Base-by-base conservation (phyloP, 2,329 filamentous ascomycete genomes). In the Raffaelea ambrosiae region DNA sequence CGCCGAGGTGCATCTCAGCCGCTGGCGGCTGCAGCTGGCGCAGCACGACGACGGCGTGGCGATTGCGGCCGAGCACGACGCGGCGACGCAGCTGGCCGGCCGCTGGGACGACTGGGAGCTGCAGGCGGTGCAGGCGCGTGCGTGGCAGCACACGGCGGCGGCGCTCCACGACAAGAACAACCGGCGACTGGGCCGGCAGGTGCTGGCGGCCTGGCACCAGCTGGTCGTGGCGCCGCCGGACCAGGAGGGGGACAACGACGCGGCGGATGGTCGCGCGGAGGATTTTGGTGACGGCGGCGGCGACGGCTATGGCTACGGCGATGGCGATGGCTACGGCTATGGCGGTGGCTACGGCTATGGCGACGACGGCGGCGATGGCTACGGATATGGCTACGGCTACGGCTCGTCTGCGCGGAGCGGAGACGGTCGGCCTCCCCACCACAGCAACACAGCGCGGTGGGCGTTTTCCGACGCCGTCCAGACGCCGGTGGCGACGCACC, bases 101-200 rank as follows among this genome's bases (percentile, higher is more conserved):
- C 39, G 46, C 22, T 53, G 51, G 46, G 50, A 51, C 41, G 51
- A 48, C 45, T 58, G 56, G 56, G 55, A 58, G 43, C 51, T 58
- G 41, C 50, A 56, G 46, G 51, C 53, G 22, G 53, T 58, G n/a
- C 55, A 57, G 51, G 48, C 49, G 2, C 47, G 50, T 19, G 55
- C 53, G 2, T 43, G 48, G 1, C 21, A 43, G 18, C 52, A 55
- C 51, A 55, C 55, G 33, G 51, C 55, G 1, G 33, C 47, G 1
- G 53, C 50, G n/a, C 51, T 58, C 42, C 52, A 43, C 18, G 52
- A 51, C 21, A 57, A 58, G 51, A 53, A 55, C 42, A 48, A 51
- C 11, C 52, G 49, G 11, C 51, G 51, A 11, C 49, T 50, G 22
- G 40, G 44, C 19, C 43, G 54, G 4, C 55, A 51, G 7, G 51